A percentile compares a stretch with the other conserved stretches of the same genome.
Conservation (phyloP, 768 basidiomycete species). For the Leucosporidium yakuticum region DNA sequence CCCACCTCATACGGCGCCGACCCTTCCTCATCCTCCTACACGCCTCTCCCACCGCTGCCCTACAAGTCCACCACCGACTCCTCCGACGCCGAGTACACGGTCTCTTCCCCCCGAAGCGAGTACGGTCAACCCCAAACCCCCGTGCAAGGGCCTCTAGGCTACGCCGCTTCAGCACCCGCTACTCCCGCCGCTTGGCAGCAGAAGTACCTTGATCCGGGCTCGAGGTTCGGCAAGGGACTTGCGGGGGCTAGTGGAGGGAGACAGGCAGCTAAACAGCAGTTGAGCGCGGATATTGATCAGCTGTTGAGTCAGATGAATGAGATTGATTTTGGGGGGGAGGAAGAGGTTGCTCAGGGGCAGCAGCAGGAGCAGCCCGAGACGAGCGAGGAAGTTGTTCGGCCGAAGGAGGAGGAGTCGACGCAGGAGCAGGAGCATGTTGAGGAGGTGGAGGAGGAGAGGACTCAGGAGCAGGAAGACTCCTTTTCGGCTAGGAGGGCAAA, state of each 20-base stretch:
- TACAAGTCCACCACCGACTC: background rate
- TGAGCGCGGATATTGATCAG: conserved; percentile 28
- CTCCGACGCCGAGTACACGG: too few species aligned
- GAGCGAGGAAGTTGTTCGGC: background rate
- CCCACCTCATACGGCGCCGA: background rate
- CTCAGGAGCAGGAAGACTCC: too few species aligned
- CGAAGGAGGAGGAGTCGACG: background rate
- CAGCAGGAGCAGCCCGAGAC: conserved; percentile 1
- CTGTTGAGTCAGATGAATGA: conserved; percentile 29
- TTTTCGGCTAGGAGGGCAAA: background rate
- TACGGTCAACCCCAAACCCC: conserved; percentile 1
- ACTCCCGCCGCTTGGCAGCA: conserved; percentile 26
- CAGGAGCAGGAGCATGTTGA: background rate
- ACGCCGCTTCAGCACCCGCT: conserved; percentile 26
- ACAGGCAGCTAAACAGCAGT: background rate
- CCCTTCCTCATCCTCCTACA: conserved; percentile 2
- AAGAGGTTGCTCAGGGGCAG: background rate
- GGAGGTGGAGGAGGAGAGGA: too few species aligned
- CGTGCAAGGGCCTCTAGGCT: background rate
- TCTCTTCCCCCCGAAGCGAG: conserved; percentile 12
- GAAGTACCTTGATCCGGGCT: background rate
- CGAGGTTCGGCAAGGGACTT: conserved; percentile 4
- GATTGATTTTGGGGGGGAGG: conserved; percentile 23
- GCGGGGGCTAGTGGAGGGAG: background rate
- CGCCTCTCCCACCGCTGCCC: background rate